Base-by-base conservation (phyloP, 2,329 filamentous ascomycete genomes). In the Arthrobotrys conoides region DNA sequence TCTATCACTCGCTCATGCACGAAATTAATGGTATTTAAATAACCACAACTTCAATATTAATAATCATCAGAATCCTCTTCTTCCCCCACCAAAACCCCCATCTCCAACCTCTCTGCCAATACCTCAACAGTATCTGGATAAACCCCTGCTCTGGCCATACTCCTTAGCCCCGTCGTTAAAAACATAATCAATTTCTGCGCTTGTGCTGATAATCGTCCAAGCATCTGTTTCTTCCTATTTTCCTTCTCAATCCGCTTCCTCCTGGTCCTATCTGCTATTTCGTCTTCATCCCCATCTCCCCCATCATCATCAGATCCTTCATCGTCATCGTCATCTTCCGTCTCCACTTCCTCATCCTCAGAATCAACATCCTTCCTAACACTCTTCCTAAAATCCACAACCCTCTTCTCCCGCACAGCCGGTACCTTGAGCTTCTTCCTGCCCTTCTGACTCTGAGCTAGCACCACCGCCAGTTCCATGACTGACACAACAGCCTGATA, bases 61-160 rank as follows among this genome's bases (percentile, higher is more conserved):
- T 51, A 51, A 22, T 24, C 48, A 30, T 33, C 51, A 33, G 33
- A 6, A 2, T 66, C 72, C 10, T 53, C 65, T 10, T 67, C 67
- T 5, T 61, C 59, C 10, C 68, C 73, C 14, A 59, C 20, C 49
- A 77, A 55, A 22, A 64, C 61, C 22, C 73, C 73, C 73, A 77
- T 77, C 67, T 77, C 73, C 51, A 77, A 66, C 59, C 73, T 70
- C 67, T 77, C 73, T 27, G 73, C 73, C 67, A 77, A 53, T 36
- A 77, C 51, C 61, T 77, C 73, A 67, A 77, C 61, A 1, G 73
- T 77, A 48, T 77, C 73, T 3, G 73, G 66, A 51, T 77, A 71
- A 20, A 77, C 73, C 27, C 73, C 73, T 22, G 73, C 73, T 18
- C 73, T 41, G 16, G 73, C 73, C 73, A 77, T 77, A 51, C 73